Base-by-base conservation (phyloP, 257 asterid genomes). In the Catharanthus roseus region DNA sequence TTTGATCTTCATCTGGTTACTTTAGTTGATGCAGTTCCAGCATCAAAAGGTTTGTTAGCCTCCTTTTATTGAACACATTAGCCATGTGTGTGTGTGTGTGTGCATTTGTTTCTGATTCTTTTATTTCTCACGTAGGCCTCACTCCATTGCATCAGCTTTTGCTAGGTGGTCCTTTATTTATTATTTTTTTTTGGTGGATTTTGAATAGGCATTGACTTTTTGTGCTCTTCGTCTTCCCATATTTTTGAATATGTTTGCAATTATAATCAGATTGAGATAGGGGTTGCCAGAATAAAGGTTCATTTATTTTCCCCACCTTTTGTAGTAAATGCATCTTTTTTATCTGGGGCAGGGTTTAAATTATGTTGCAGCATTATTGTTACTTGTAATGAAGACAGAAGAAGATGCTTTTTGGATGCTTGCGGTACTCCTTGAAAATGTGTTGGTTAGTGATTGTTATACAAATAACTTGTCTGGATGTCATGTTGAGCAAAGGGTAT, bases 341-440 rank as follows among this genome's bases (percentile, higher is more conserved):
- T 53, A 65, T 41, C 47, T 47, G 55, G 31, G 77, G 71, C 89
- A 93, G 96, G 97, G 99, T 65, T 85, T 95, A 78, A 95, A 95
- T 82, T 95, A 89, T 70, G 99, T 95, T 10, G 99, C 95, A 71
- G 99, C 99, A 24, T 75, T 95, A 72, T 69, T 95, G 75, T 79
- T 95, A 88, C 95, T 95, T 75, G 99, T 95, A 74, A 95, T 95
- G 97, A 91, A 87, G 84, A 95, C 95, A 0, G 99, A 95, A 84
- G 97, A 95, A 82, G 99, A 95, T 39, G 99, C 97, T 49, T 95
- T 95, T 82, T 95, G 99, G 99, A 95, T 95, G 99, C 96, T 95
- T 72, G 89, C 97, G 58, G 96, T 91, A 75, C 96, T 95, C 75
- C 76, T 95, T 33, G 99, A 95, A 83, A 79, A 91, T 24, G 99